Percentiles rank a stretch among this genome's conserved stretches.
Conservation (phyloP, 345 rosid species). For the Arabidopsis arenosa region DNA sequence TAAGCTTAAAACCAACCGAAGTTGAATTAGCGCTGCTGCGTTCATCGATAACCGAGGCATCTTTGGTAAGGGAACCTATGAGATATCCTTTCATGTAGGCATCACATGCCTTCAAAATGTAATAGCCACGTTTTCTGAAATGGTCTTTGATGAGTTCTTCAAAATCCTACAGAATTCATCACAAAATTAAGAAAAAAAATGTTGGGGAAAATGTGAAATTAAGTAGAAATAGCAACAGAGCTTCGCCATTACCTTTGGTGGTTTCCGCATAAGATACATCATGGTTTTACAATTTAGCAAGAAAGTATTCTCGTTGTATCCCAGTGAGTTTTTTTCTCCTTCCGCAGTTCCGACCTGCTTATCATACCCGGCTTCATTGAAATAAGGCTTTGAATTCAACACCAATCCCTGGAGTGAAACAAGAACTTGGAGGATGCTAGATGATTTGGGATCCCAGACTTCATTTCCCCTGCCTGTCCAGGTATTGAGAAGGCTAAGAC, state of each 20-base stretch:
- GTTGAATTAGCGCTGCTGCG: constrained; percentile 58
- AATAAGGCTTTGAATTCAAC: constrained; percentile 94
- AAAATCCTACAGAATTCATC: constrained; percentile 64
- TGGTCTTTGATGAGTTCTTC: constrained; percentile 77
- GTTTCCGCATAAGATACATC: constrained; percentile 88
- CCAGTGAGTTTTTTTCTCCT: constrained; percentile 93
- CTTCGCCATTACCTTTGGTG: constrained; percentile 72
- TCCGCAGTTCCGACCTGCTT: constrained; percentile 94
- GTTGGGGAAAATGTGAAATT: constrained; percentile 12
- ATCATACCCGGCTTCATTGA: constrained; percentile 98
- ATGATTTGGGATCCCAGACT: constrained; percentile 92
- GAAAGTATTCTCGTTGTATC: constrained; percentile 93
- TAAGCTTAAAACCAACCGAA: constrained; percentile 93
- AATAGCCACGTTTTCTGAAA: constrained; percentile 81
- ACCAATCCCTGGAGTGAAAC: constrained; percentile 98
- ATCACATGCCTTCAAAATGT: constrained; percentile 91
- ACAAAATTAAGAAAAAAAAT: not conserved
- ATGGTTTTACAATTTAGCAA: constrained; percentile 92
- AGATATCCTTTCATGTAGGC: constrained; percentile 91
- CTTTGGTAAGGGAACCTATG: constrained; percentile 84
- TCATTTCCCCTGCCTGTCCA: constrained; percentile 98
- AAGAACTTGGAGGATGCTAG: constrained; percentile 98
- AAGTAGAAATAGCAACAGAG: constrained; percentile 20
- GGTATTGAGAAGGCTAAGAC: constrained; percentile 97
- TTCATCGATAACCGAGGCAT: constrained; percentile 58